A percentile compares a stretch with the other conserved stretches of the same genome.
Conservation (phyloP, 768 basidiomycete genomes). For the Coprinopsis marcescibilis region DNA sequence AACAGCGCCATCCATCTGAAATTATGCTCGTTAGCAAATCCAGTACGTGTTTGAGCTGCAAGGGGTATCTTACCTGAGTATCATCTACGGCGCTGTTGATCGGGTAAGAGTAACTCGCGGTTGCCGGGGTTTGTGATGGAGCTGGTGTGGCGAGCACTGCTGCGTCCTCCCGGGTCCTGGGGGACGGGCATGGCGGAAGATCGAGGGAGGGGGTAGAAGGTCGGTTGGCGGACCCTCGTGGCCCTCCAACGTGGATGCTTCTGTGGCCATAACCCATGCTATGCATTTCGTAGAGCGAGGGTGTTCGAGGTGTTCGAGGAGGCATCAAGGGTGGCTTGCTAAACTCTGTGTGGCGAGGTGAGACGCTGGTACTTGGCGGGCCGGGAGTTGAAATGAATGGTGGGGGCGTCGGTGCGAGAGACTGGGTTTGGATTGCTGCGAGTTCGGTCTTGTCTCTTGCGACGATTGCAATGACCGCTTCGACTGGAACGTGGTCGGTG, state of each 20-base stretch:
- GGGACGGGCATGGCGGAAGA: constrained; percentile 1
- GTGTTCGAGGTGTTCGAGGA: constrained; percentile 22
- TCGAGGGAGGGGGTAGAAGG: background rate
- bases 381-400: constrained; percentile 22
- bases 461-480: constrained; percentile 84
- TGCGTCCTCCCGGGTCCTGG: background rate
- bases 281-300: constrained; percentile 27
- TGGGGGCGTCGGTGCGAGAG: constrained; percentile 19
- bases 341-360: constrained; percentile 17
- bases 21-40: constrained; percentile 3
- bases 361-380: constrained; percentile 16
- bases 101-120: constrained; percentile 1
- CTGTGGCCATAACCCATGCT: constrained; percentile 22
- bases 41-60: background rate
- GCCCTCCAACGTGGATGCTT: constrained; percentile 18
- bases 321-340: constrained; percentile 18
- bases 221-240: constrained; percentile 4
- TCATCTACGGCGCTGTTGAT: background rate
- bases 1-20: constrained; percentile 23
- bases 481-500: constrained; percentile 79
- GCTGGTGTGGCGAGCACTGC: background rate
- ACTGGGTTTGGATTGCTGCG: constrained; percentile 18
- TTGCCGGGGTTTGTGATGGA: background rate
- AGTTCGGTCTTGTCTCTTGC: constrained; percentile 51
- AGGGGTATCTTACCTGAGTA: background rate